phyloP scores from a whole-genome alignment of 805 yeast species.

The Teunomyces tritomae region DNA sequence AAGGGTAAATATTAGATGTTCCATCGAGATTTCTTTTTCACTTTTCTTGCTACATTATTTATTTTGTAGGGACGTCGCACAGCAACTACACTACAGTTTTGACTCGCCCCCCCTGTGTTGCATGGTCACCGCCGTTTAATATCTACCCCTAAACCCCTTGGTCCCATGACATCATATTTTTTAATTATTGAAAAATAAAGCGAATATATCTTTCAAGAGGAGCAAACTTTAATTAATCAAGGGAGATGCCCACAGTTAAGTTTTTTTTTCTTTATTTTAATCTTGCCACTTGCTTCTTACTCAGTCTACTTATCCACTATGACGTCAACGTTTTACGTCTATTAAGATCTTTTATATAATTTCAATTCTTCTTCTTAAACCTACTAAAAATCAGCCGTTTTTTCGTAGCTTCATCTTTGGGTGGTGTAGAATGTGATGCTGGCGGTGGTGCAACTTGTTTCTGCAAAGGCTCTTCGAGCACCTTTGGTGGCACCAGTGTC shows the following conservation, averaged over 20 bases:
- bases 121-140: not conserved
- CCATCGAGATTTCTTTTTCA: not conserved
- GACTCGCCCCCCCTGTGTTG: not conserved
- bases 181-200: no score
- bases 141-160: not conserved
- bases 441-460: not conserved
- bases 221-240: no score
- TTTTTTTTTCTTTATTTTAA: no score
- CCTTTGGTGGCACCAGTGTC: not conserved
- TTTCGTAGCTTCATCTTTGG: not conserved
- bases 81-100: not conserved
- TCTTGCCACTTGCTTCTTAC: not conserved
- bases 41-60: not conserved
- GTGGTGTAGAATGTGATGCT: not conserved
- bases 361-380: slow-evolving; percentile 4
- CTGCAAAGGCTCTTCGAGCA: not conserved
- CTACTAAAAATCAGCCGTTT: slow-evolving; percentile 7
- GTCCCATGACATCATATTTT: not conserved
- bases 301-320: not conserved
- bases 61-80: not conserved
- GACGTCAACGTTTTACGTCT: not conserved
- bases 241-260: no score
- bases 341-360: not conserved
- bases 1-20: not conserved
- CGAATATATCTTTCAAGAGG: no score